Percentiles rank a stretch among this genome's conserved stretches.
phyloP scores from a whole-genome alignment of 805 yeast genomes.

The Saturnispora zaruensis region DNA sequence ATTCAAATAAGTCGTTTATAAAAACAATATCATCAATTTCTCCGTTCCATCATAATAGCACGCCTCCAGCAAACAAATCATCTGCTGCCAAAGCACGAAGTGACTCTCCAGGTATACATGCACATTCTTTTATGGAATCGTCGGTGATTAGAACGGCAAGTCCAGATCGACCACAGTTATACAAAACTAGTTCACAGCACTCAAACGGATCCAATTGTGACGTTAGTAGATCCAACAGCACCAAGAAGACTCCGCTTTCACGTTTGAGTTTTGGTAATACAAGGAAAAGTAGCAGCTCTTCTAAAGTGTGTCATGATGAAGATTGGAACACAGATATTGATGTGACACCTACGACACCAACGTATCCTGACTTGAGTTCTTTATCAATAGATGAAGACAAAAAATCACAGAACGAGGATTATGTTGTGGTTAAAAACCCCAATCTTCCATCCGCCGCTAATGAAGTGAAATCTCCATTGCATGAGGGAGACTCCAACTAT shows the following conservation, averaged over 20 bases:
- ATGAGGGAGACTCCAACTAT: slow-evolving; percentile 15
- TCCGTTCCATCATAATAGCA: slow-evolving; percentile 9
- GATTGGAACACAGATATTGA: slow-evolving; percentile 11
- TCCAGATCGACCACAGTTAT: slow-evolving; percentile 8
- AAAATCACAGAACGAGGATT: not conserved
- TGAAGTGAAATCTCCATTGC: not conserved
- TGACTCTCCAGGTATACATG: slow-evolving; percentile 10
- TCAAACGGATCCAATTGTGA: slow-evolving; percentile 8
- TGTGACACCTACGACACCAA: not conserved
- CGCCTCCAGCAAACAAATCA: slow-evolving; percentile 7
- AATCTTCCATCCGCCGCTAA: slow-evolving; percentile 30
- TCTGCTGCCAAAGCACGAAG: slow-evolving; percentile 12
- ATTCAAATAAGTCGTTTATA: slow-evolving; percentile 5
- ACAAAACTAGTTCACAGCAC: slow-evolving; percentile 1
- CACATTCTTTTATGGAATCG: slow-evolving; percentile 13
- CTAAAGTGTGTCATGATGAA: slow-evolving; percentile 8
- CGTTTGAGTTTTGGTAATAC: slow-evolving; percentile 3
- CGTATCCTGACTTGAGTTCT: slow-evolving; percentile 3
- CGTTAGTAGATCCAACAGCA: slow-evolving; percentile 3
- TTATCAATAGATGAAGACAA: not conserved
- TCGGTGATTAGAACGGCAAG: slow-evolving; percentile 8
- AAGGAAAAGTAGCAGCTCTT: not conserved
- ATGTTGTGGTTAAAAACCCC: slow-evolving; percentile 1
- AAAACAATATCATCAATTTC: slow-evolving; percentile 9
- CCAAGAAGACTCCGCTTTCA: slow-evolving; percentile 7